These are phyloP conservation scores for Cydonia oblonga DNA, from an alignment of 331 rosid genomes.

Conservation along the genomic window DNA sequence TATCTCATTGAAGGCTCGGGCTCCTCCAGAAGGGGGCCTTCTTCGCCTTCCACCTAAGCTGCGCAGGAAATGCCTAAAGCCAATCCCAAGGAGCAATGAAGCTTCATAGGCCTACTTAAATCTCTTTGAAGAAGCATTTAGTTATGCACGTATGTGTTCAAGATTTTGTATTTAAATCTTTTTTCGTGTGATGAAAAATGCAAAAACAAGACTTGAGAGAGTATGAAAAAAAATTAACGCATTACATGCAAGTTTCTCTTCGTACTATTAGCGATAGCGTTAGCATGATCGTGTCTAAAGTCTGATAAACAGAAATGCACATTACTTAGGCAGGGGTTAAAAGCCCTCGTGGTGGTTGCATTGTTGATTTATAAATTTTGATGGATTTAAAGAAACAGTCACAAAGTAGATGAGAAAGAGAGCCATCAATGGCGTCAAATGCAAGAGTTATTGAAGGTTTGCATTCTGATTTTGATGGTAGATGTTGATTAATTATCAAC, in stretches of 20 bases:
- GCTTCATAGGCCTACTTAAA: neutral
- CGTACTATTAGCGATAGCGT: neutral
- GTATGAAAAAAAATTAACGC: too few species aligned
- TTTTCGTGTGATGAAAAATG: too few species aligned
- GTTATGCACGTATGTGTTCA: too few species aligned
- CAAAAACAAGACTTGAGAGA: too few species aligned
- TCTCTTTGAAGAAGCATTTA: neutral
- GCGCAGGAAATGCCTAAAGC: too few species aligned
- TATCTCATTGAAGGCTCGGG: too few species aligned
- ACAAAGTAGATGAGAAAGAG: conserved; percentile 19
- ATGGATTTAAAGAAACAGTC: neutral
- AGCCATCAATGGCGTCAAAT: conserved; percentile 14
- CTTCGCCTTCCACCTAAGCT: too few species aligned
- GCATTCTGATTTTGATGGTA: neutral
- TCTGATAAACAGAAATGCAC: neutral
- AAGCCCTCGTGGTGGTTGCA: conserved; percentile 18
- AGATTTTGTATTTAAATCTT: too few species aligned
- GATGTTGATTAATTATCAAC: neutral
- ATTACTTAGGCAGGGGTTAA: neutral
- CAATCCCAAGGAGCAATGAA: too few species aligned
- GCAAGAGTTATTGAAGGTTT: neutral
- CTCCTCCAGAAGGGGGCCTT: too few species aligned
- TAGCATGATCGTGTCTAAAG: neutral
- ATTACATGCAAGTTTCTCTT: too few species aligned
- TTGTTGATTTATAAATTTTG: neutral